A percentile compares a stretch with the other conserved stretches of the same genome.
phyloP scores from a whole-genome alignment of 2,329 filamentous ascomycete genomes.

The Xylaria multiplex region DNA sequence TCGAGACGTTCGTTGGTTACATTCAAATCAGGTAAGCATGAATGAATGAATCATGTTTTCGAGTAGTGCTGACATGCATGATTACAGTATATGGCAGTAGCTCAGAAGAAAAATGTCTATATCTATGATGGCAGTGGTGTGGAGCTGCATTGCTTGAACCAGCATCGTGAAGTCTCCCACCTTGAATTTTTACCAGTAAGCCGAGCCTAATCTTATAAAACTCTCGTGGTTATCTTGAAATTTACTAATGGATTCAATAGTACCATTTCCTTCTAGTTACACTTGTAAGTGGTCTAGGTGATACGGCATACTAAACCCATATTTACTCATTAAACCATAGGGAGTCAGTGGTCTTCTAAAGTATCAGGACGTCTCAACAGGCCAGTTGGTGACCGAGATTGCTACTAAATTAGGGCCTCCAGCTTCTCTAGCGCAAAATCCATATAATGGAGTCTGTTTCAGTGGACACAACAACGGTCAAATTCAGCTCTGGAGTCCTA shows the following conservation, averaged over 20 bases:
- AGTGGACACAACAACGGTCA: constrained; percentile 95
- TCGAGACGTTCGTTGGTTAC: constrained; percentile 88
- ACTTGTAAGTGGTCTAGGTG: constrained; percentile 65
- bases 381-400: constrained; percentile 85
- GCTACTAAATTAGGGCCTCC: constrained; percentile 86
- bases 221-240: not conserved
- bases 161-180: constrained; percentile 89
- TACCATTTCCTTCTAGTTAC: constrained; percentile 96
- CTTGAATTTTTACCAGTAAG: constrained; percentile 72
- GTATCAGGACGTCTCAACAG: constrained; percentile 95
- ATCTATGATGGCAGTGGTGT: constrained; percentile 88
- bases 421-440: constrained; percentile 86
- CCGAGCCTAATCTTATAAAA: not conserved
- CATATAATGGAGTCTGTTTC: constrained; percentile 90
- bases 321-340: constrained; percentile 30
- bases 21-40: constrained; percentile 68
- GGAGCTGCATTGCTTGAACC: constrained; percentile 89
- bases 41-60: not conserved
- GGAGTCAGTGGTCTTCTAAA: constrained; percentile 62
- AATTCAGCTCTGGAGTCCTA: constrained; percentile 95
- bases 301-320: not conserved
- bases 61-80: constrained; percentile 18
- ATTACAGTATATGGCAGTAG: constrained; percentile 51
- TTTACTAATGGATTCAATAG: constrained; percentile 22
- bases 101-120: constrained; percentile 96